Base-by-base conservation (phyloP, 257 asterid species). In the Vinca minor region DNA sequence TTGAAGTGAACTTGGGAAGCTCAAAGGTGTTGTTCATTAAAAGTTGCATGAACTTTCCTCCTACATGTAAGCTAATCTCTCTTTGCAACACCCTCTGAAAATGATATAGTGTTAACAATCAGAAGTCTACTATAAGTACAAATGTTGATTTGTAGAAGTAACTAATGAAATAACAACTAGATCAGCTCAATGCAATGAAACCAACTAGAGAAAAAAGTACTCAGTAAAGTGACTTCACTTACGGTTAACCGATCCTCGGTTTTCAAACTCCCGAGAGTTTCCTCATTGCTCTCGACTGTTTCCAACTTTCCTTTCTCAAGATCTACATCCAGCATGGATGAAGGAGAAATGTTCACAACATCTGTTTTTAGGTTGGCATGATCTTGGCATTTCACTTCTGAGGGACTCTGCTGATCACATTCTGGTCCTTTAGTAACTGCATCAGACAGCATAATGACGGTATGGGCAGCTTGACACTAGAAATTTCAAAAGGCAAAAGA, bases 21-120 rank as follows among this genome's bases (percentile, higher is more conserved):
- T 85, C 96, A 32, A 85, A 57, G 71, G 74, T 84, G 63, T 78
- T 82, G 65, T 82, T 83, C 89, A 81, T 77, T 67, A 92, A 65
- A 67, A 89, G 84, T 85, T 88, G 95, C 89, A 81, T 85, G 73
- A 86, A 69, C 63, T 82, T 92, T 59, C 89, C 94, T 64, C 93
- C 96, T 36, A 81, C 62, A 63, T 77, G 85, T 34, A 81, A 85
- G 79, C 84, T 77, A 72, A 87, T 76, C 69, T 82, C 95, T 87
- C 83, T 81, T 75, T 81, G 95, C 72, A 87, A 35, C 59, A 76
- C 73, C 78, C 73, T 81, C 95, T 85, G 88, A 45, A 79, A 70
- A 77, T 69, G 41, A 74, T 64, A 59, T 21, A 26, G 34, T 32
- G 70, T 17, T 65, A 59, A 49, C 52, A 49, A 44, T 56, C 52